These are phyloP conservation scores for Mycothermus thermophilus DNA, from an alignment of 495 filamentous ascomycete species.

Conservation along the genomic window DNA sequence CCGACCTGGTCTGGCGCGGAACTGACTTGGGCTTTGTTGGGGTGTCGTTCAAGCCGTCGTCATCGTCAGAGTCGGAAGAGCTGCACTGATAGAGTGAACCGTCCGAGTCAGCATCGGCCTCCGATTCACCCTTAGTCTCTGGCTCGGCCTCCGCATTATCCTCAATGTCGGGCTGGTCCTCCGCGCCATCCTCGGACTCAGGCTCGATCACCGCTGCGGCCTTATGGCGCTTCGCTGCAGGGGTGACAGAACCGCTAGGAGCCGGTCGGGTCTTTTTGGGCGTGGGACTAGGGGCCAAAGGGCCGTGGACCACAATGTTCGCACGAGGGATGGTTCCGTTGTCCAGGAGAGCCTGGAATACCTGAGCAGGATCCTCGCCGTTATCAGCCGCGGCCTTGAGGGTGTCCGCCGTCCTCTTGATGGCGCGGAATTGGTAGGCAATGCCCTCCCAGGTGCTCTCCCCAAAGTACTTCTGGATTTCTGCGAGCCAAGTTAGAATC, in stretches of 20 bases:
- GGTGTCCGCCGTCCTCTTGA: slow-evolving; percentile 26
- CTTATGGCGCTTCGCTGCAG: slow-evolving; percentile 11
- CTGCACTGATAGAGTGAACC: too few species aligned
- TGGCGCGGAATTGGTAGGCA: slow-evolving; percentile 32
- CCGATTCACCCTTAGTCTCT: too few species aligned
- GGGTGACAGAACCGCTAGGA: slow-evolving; percentile 5
- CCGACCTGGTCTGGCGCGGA: too few species aligned
- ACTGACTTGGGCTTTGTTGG: too few species aligned
- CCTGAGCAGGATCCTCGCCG: slow-evolving; percentile 15
- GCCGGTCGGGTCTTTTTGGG: slow-evolving; percentile 2
- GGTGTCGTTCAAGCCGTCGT: too few species aligned
- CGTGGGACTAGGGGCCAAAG: not conserved
- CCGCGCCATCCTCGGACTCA: slow-evolving; percentile 5
- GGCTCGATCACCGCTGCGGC: not conserved
- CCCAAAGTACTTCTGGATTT: slow-evolving; percentile 31
- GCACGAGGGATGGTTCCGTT: not conserved
- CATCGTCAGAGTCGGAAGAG: too few species aligned
- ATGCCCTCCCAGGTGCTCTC: slow-evolving; percentile 30
- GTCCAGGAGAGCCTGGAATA: slow-evolving; percentile 2
- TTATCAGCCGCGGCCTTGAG: slow-evolving; percentile 23
- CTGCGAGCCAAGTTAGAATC: slow-evolving; percentile 12
- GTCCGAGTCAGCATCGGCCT: too few species aligned
- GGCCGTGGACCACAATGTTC: not conserved
- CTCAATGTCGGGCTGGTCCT: too few species aligned
- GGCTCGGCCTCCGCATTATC: too few species aligned